A percentile compares a stretch with the other conserved stretches of the same genome.
phyloP scores from a whole-genome alignment of 257 asterid genomes.

The Fraxinus americana region DNA sequence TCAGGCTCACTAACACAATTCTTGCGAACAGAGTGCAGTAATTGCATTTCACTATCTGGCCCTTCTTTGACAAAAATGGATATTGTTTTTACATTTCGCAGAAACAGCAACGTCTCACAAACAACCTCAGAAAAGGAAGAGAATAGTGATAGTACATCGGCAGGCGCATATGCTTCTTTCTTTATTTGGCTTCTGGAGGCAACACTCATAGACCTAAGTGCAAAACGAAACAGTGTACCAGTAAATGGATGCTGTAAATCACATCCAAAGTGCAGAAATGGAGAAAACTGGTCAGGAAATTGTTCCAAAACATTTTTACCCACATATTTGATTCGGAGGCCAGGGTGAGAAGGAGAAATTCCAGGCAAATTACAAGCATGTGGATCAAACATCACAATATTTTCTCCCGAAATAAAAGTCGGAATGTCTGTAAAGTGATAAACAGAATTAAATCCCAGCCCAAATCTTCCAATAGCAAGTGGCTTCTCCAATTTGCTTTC shows the following conservation, averaged over 20 bases:
- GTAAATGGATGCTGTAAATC: slow-evolving; percentile 80
- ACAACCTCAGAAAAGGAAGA: slow-evolving; percentile 84
- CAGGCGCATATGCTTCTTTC: slow-evolving; percentile 75
- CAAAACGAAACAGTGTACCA: slow-evolving; percentile 95
- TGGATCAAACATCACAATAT: slow-evolving; percentile 95
- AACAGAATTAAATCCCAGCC: slow-evolving; percentile 91
- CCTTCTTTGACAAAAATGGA: slow-evolving; percentile 88
- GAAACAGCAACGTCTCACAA: slow-evolving; percentile 75
- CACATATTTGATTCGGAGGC: slow-evolving; percentile 79
- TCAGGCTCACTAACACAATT: slow-evolving; percentile 60
- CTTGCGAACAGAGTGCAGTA: slow-evolving; percentile 77
- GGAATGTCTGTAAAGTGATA: slow-evolving; percentile 97
- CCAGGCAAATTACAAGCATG: slow-evolving; percentile 96
- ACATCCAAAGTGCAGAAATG: slow-evolving; percentile 92
- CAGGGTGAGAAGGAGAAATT: slow-evolving; percentile 94
- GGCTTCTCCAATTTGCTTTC: slow-evolving; percentile 95
- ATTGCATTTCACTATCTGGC: slow-evolving; percentile 73
- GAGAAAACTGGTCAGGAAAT: slow-evolving; percentile 97
- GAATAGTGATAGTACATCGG: slow-evolving; percentile 81
- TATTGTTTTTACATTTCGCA: slow-evolving; percentile 77
- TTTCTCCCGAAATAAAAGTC: slow-evolving; percentile 94
- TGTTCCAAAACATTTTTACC: slow-evolving; percentile 85
- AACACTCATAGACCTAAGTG: slow-evolving; percentile 71
- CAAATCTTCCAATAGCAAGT: slow-evolving; percentile 97
- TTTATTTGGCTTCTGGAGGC: slow-evolving; percentile 94